phyloP scores from a whole-genome alignment of 2,329 filamentous ascomycete genomes.

The Emmonsia crescens region DNA sequence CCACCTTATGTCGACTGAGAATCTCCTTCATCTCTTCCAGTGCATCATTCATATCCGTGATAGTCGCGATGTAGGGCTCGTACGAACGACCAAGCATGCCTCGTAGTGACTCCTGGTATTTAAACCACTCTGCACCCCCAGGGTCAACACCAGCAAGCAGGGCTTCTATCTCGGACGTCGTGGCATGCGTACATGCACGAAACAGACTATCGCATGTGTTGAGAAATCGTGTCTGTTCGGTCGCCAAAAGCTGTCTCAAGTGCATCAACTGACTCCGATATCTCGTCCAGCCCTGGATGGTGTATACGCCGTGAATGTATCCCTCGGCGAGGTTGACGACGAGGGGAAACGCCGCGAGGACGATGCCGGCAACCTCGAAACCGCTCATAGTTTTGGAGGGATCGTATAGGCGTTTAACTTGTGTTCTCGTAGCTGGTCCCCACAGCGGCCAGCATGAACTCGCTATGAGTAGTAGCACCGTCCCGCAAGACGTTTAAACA shows the following conservation, averaged over 20 bases:
- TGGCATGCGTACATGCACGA: neutral
- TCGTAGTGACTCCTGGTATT: neutral
- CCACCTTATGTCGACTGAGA: neutral
- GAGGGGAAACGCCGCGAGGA: slow-evolving; percentile 14
- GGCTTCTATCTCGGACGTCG: neutral
- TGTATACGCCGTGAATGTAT: slow-evolving; percentile 7
- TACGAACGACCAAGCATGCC: neutral
- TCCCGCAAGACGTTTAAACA: neutral
- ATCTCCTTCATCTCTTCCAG: neutral
- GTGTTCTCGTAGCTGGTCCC: neutral
- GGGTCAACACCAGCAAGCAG: neutral
- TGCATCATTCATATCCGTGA: neutral
- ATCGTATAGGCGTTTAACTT: neutral
- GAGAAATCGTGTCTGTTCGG: slow-evolving; percentile 2
- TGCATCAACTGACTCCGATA: slow-evolving; percentile 5
- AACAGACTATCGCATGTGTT: slow-evolving; percentile 5
- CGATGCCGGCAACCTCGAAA: slow-evolving; percentile 13
- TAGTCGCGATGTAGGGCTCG: neutral
- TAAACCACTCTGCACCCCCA: neutral
- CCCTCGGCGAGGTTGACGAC: slow-evolving; percentile 10
- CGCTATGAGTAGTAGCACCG: neutral
- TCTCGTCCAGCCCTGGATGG: slow-evolving; percentile 1
- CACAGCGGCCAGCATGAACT: neutral
- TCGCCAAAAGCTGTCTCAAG: neutral
- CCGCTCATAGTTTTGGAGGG: slow-evolving; percentile 11